Conservation (phyloP, 2,329 filamentous ascomycete genomes). For the Ophiostoma pallidulum region DNA sequence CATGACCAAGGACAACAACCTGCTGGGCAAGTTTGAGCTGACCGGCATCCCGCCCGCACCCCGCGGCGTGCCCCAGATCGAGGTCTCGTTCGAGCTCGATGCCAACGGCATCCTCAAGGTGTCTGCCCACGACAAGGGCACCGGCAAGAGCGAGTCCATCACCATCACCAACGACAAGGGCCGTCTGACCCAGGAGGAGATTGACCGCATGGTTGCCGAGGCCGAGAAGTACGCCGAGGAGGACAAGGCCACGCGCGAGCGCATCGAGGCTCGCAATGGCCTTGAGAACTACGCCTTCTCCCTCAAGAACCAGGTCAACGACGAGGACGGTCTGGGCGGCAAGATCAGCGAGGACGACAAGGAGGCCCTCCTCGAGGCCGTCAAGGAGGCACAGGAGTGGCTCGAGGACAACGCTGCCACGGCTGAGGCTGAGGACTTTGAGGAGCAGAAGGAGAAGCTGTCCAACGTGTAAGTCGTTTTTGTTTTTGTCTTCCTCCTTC, state of each 20-base stretch:
- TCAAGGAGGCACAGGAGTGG: slow-evolving; percentile 97
- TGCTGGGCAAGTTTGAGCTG: slow-evolving; percentile 96
- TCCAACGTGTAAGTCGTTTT: slow-evolving; percentile 53
- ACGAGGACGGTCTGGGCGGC: slow-evolving; percentile 91
- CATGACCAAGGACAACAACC: slow-evolving; percentile 95
- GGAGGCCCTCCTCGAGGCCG: slow-evolving; percentile 77
- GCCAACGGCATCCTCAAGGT: slow-evolving; percentile 98
- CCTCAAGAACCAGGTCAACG: slow-evolving; percentile 98
- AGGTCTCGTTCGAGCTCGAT: slow-evolving; percentile 95
- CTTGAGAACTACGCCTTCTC: slow-evolving; percentile 99
- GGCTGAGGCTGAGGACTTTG: slow-evolving; percentile 86
- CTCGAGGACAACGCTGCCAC: slow-evolving; percentile 87
- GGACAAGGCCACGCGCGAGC: slow-evolving; percentile 95
- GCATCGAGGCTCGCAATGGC: slow-evolving; percentile 91
- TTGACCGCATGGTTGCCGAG: slow-evolving; percentile 97
- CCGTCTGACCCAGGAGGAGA: slow-evolving; percentile 90
- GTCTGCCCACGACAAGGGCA: slow-evolving; percentile 92
- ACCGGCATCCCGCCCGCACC: slow-evolving; percentile 91
- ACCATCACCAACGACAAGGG: slow-evolving; percentile 99
- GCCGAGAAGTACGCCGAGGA: slow-evolving; percentile 98
- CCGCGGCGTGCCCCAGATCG: slow-evolving; percentile 94
- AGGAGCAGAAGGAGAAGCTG: slow-evolving; percentile 99
- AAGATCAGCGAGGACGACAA: slow-evolving; percentile 99
- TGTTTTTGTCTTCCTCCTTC: background rate
- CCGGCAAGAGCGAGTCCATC: slow-evolving; percentile 93